Conservation (phyloP, 2,329 filamentous ascomycete genomes). For the Alternaria panax region DNA sequence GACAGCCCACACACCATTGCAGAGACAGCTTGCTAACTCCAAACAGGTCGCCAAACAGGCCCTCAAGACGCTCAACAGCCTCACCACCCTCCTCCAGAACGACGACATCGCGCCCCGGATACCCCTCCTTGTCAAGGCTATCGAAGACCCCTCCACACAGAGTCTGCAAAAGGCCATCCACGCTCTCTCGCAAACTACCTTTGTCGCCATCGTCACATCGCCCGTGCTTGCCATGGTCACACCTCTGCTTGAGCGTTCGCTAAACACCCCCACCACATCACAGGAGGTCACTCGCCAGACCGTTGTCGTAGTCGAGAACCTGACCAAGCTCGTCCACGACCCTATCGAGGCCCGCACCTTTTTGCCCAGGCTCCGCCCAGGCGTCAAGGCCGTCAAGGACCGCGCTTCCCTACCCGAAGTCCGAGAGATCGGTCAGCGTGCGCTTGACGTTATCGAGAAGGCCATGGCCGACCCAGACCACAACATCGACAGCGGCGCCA, state of each 20-base stretch:
- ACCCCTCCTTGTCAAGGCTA: constrained; percentile 89
- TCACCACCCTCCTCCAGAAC: constrained; percentile 91
- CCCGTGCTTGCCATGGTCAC: constrained; percentile 94
- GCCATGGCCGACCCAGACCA: constrained; percentile 75
- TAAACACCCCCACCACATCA: constrained; percentile 88
- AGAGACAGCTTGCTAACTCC: constrained; percentile 19
- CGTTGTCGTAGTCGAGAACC: constrained; percentile 94
- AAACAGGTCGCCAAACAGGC: constrained; percentile 75
- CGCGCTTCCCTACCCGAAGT: constrained; percentile 94
- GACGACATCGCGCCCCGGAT: constrained; percentile 95
- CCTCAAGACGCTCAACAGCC: constrained; percentile 87
- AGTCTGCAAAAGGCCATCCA: constrained; percentile 95
- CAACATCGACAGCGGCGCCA: constrained; percentile 61
- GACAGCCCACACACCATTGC: constrained; percentile 50
- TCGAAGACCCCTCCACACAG: constrained; percentile 90
- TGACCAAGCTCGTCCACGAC: constrained; percentile 97
- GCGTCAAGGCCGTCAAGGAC: constrained; percentile 87
- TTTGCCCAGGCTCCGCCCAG: constrained; percentile 90
- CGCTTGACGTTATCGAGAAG: constrained; percentile 86
- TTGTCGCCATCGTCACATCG: constrained; percentile 94
- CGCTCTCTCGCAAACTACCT: constrained; percentile 96
- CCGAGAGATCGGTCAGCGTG: constrained; percentile 83
- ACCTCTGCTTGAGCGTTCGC: constrained; percentile 88
- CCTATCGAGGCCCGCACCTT: constrained; percentile 94
- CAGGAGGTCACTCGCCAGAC: constrained; percentile 97